These are phyloP conservation scores for Leccinum rimulosum DNA, from an alignment of 768 basidiomycete species.

Conservation along the genomic window DNA sequence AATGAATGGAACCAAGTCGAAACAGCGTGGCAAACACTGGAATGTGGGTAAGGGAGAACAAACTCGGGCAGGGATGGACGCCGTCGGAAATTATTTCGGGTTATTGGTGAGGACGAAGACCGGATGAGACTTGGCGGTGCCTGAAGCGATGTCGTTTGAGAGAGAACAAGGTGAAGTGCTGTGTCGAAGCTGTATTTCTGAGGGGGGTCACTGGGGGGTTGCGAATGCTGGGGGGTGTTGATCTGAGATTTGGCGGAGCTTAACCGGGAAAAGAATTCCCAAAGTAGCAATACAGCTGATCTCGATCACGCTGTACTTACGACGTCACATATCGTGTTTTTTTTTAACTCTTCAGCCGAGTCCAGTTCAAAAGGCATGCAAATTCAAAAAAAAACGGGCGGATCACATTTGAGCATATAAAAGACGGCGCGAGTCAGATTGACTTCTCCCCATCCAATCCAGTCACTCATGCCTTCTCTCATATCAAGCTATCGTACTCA, in stretches of 20 bases:
- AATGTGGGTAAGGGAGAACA: background rate
- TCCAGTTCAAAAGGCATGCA: background rate
- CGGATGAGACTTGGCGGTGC: background rate
- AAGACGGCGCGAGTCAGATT: background rate
- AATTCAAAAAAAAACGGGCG: constrained; percentile 14
- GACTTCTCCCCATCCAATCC: background rate
- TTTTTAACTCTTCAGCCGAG: background rate
- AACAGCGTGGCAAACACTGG: background rate
- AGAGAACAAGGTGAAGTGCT: background rate
- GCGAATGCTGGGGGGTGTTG: background rate
- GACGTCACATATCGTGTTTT: constrained; percentile 23
- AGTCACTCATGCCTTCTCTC: constrained; percentile 30
- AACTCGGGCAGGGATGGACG: background rate
- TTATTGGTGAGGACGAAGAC: background rate
- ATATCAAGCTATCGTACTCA: constrained; percentile 58
- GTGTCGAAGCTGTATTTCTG: constrained; percentile 2
- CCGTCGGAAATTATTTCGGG: background rate
- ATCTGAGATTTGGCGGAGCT: constrained; percentile 15
- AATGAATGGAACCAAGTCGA: background rate
- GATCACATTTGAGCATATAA: constrained; percentile 14
- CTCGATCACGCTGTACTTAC: constrained; percentile 6
- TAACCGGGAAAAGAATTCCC: background rate
- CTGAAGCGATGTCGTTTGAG: background rate
- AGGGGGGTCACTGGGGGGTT: constrained; percentile 10
- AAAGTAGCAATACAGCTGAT: constrained; percentile 2